These are phyloP conservation scores for Plasmodium vinckei DNA, from an alignment of 169 alveolate species.

Conservation along the genomic window DNA sequence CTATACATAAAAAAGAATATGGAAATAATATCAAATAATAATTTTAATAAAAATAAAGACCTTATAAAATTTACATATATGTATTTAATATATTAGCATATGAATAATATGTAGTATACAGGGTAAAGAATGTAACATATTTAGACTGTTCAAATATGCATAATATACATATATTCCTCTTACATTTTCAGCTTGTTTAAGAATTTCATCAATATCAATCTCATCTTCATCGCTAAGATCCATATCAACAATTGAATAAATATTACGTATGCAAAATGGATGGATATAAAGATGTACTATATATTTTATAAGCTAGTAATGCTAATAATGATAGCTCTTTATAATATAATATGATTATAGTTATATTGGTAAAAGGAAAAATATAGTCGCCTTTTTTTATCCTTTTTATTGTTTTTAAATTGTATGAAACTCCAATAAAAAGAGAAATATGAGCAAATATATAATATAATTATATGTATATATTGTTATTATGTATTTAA, in stretches of 20 bases:
- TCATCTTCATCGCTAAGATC: constrained; percentile 74
- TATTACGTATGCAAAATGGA: neutral
- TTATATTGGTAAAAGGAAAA: too few species aligned
- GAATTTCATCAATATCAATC: constrained; percentile 65
- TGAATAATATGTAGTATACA: neutral
- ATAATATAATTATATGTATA: too few species aligned
- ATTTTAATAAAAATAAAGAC: neutral
- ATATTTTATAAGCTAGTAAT: too few species aligned
- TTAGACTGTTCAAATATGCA: neutral
- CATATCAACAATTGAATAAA: constrained; percentile 11
- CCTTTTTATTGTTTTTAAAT: too few species aligned
- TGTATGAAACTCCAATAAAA: too few species aligned
- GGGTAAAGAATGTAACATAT: neutral
- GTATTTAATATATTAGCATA: neutral
- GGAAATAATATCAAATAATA: neutral
- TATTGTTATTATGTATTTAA: too few species aligned
- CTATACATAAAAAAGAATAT: neutral
- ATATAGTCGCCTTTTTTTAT: too few species aligned
- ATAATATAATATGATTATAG: too few species aligned
- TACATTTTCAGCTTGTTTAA: constrained; percentile 72
- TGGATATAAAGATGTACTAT: neutral
- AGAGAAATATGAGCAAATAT: too few species aligned
- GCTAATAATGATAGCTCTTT: too few species aligned
- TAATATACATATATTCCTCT: neutral
- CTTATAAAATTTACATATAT: neutral